These are phyloP conservation scores for Huntiella abstrusa DNA, from an alignment of 2,329 filamentous ascomycete species.

Conservation along the genomic window DNA sequence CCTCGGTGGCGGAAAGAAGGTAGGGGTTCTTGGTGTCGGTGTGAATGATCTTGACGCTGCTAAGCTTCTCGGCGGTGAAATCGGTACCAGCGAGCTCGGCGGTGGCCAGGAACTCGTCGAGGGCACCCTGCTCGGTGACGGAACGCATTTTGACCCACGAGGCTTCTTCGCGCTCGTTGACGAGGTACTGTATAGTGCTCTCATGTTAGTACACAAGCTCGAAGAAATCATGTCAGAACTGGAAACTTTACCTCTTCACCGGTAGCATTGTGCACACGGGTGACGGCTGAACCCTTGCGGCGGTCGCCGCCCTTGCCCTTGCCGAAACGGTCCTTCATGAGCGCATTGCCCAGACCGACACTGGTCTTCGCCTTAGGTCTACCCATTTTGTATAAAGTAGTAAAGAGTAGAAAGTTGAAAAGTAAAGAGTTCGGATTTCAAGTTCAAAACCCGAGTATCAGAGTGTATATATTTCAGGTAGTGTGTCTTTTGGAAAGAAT, in stretches of 20 bases:
- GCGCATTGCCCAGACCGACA: constrained; percentile 84
- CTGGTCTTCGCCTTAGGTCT: constrained; percentile 83
- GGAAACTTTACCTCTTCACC: constrained; percentile 43
- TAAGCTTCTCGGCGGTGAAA: constrained; percentile 97
- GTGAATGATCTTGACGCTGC: constrained; percentile 97
- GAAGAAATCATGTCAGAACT: not conserved
- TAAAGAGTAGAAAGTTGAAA: not conserved
- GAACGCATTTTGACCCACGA: constrained; percentile 99
- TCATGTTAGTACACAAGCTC: constrained; percentile 13
- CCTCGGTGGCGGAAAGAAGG: constrained; percentile 67
- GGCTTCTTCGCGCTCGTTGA: constrained; percentile 76
- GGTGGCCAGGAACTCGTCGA: constrained; percentile 91
- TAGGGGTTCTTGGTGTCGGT: constrained; percentile 92
- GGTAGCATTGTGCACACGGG: constrained; percentile 56
- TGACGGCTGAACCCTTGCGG: constrained; percentile 44
- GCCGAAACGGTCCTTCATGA: constrained; percentile 98
- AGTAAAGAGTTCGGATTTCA: no score
- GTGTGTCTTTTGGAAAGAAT: no score
- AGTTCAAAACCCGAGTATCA: no score
- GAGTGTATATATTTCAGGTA: no score
- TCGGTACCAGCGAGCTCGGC: constrained; percentile 96
- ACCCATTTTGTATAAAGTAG: constrained; percentile 26
- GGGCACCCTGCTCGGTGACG: constrained; percentile 86
- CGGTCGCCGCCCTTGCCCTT: constrained; percentile 75
- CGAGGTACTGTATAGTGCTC: constrained; percentile 47